Evolutionary conservation across 768 basidiomycete species (phyloP).

Genomic region (Leccinum subtestaceum): DNA sequence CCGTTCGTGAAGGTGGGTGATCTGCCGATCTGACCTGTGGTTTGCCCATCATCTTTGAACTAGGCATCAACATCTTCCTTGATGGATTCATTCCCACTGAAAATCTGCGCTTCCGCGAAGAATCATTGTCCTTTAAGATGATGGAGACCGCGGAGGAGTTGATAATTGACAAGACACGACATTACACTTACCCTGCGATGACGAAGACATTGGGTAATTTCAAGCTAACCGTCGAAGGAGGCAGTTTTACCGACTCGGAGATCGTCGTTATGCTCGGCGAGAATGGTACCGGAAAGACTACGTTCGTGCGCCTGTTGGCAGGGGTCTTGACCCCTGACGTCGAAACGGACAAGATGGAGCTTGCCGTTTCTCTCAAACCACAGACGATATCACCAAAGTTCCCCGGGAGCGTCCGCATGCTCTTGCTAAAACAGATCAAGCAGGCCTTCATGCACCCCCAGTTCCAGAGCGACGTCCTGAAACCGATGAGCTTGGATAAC

Average conservation of each 20-base stretch:
- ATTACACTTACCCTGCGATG: slow-evolving; percentile 93
- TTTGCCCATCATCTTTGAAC: slow-evolving; percentile 1
- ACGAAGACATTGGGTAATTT: slow-evolving; percentile 94
- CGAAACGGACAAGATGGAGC: slow-evolving; percentile 75
- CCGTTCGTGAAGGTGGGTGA: slow-evolving; percentile 86
- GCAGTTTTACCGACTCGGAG: slow-evolving; percentile 97
- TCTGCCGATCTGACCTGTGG: background rate
- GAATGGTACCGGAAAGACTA: slow-evolving; percentile 99
- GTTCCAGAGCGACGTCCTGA: slow-evolving; percentile 97
- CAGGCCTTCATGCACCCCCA: slow-evolving; percentile 98
- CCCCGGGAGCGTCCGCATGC: slow-evolving; percentile 93
- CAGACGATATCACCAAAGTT: slow-evolving; percentile 99
- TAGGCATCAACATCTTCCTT: slow-evolving; percentile 99
- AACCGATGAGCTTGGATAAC: slow-evolving; percentile 93
- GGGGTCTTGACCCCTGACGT: slow-evolving; percentile 83
- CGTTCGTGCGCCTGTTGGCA: slow-evolving; percentile 91
- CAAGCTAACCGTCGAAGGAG: slow-evolving; percentile 90
- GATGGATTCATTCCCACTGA: slow-evolving; percentile 99
- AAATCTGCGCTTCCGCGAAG: slow-evolving; percentile 96
- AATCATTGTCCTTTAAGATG: slow-evolving; percentile 96
- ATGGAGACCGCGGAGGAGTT: slow-evolving; percentile 93
- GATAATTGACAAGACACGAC: slow-evolving; percentile 79
- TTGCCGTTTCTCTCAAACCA: slow-evolving; percentile 93
- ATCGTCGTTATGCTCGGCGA: slow-evolving; percentile 99
- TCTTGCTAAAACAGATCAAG: slow-evolving; percentile 93